phyloP scores from a whole-genome alignment of 2,329 filamentous ascomycete genomes.

The Geoglossum cookeanum region DNA sequence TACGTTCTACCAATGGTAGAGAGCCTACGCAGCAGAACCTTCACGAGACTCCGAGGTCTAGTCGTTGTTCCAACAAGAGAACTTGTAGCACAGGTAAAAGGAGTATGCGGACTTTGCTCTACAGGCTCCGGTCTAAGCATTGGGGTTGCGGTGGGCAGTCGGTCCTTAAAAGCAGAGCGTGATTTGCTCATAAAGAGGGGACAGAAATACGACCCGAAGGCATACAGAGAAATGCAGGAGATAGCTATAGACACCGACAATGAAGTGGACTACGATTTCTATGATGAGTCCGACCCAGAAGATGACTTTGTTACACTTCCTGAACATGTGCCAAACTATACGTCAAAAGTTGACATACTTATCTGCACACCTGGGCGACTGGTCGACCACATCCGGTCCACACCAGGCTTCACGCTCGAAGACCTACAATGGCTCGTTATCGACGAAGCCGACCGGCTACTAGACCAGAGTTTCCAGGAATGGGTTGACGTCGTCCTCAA shows the following conservation, averaged over 20 bases:
- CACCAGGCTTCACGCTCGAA: conserved; percentile 60
- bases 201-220: conserved; percentile 23
- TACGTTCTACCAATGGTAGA: conserved; percentile 77
- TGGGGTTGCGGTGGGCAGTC: conserved; percentile 65
- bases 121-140: conserved; percentile 55
- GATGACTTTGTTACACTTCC: conserved; percentile 22
- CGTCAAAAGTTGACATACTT: conserved; percentile 65
- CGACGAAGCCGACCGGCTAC: conserved; percentile 81
- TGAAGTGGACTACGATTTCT: conserved; percentile 39
- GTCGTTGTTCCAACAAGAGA: conserved; percentile 85
- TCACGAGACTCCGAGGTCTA: conserved; percentile 54
- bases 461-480: conserved; percentile 83
- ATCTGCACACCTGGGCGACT: conserved; percentile 83
- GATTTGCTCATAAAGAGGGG: conserved; percentile 41
- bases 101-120: conserved; percentile 57
- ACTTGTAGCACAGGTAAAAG: conserved; percentile 67
- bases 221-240: not conserved
- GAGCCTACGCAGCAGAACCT: conserved; percentile 43
- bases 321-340: conserved; percentile 44
- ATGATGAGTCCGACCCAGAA: conserved; percentile 8
- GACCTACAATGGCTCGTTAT: conserved; percentile 75
- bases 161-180: conserved; percentile 50
- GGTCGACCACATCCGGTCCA: conserved; percentile 76
- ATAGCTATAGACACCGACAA: not conserved
- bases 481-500: conserved; percentile 59